These are phyloP conservation scores for Pinus taeda DNA, from an alignment of 75 land plant species.

Conservation along the genomic window DNA sequence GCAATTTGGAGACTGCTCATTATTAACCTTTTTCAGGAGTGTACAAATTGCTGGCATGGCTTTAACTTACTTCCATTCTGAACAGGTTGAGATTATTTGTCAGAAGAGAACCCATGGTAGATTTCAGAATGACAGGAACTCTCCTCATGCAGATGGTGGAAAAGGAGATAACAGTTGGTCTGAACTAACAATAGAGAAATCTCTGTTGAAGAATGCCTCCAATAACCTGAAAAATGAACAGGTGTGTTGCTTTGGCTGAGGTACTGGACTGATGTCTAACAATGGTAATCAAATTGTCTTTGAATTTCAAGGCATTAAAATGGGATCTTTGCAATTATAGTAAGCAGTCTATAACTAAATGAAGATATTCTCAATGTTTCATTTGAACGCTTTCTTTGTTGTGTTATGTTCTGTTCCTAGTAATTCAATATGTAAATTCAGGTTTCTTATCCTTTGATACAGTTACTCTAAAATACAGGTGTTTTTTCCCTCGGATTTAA, in stretches of 20 bases:
- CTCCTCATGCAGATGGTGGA: constrained; percentile 6
- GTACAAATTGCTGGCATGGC: background rate
- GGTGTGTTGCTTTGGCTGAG: constrained; percentile 13
- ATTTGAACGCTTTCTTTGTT: background rate
- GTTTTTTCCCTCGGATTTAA: no score
- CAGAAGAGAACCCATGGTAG: constrained; percentile 16
- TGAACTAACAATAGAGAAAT: constrained; percentile 23
- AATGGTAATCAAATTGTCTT: background rate
- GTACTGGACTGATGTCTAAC: background rate
- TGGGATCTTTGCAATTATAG: background rate
- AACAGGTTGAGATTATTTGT: constrained; percentile 10
- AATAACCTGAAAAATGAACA: constrained; percentile 43
- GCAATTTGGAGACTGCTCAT: no score
- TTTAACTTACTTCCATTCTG: background rate
- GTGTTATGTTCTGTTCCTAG: background rate
- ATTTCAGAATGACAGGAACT: constrained; percentile 11
- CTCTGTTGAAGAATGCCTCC: constrained; percentile 9
- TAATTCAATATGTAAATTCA: background rate
- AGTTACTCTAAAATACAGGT: no score
- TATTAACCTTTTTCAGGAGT: no score
- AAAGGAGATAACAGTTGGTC: constrained; percentile 10
- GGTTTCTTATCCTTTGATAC: background rate
- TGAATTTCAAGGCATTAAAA: background rate
- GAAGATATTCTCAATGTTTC: background rate
- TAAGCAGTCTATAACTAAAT: background rate